A percentile compares a stretch with the other conserved stretches of the same genome.
Evolutionary conservation across 192 early-diverging fungal species (phyloP).

Genomic region (Coemansia sp.): DNA sequence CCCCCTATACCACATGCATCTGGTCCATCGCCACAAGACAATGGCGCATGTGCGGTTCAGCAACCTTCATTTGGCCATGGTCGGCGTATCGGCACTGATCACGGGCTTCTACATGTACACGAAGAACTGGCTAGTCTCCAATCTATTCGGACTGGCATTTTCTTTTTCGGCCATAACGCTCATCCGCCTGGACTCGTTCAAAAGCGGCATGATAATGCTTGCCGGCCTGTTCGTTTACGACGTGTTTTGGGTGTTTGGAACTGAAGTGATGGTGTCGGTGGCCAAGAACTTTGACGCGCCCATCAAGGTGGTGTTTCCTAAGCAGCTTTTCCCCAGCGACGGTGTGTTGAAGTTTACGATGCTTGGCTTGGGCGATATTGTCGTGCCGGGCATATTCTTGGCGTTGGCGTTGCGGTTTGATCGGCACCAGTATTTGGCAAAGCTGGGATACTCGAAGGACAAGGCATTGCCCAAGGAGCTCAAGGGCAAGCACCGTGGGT

Average conservation of each 20-base stretch:
- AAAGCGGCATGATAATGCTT: constrained; percentile 93
- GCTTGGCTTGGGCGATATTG: constrained; percentile 96
- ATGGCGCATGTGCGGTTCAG: constrained; percentile 57
- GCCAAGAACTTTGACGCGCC: constrained; percentile 96
- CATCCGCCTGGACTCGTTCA: constrained; percentile 90
- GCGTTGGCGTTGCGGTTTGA: constrained; percentile 90
- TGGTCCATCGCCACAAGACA: constrained; percentile 43
- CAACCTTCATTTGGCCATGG: constrained; percentile 62
- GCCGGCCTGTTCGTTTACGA: constrained; percentile 92
- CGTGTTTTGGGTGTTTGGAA: constrained; percentile 99
- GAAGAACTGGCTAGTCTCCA: constrained; percentile 93
- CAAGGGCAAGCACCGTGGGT: constrained; percentile 27
- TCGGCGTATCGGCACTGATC: constrained; percentile 56
- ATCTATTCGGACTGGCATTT: constrained; percentile 84
- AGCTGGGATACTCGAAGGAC: constrained; percentile 54
- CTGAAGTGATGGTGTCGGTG: constrained; percentile 97
- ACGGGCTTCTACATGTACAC: constrained; percentile 75
- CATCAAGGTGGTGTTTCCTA: constrained; percentile 92
- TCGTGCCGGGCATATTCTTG: constrained; percentile 93
- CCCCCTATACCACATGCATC: constrained; percentile 67
- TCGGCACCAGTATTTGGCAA: constrained; percentile 67
- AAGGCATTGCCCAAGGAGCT: constrained; percentile 47
- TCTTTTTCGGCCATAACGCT: constrained; percentile 82
- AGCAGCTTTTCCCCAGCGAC: constrained; percentile 48
- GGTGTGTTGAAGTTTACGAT: constrained; percentile 72